Percentiles rank a stretch among this genome's conserved stretches.
Evolutionary conservation across 164 flowering plant species (phyloP).

Genomic region (Annona squamosa): DNA sequence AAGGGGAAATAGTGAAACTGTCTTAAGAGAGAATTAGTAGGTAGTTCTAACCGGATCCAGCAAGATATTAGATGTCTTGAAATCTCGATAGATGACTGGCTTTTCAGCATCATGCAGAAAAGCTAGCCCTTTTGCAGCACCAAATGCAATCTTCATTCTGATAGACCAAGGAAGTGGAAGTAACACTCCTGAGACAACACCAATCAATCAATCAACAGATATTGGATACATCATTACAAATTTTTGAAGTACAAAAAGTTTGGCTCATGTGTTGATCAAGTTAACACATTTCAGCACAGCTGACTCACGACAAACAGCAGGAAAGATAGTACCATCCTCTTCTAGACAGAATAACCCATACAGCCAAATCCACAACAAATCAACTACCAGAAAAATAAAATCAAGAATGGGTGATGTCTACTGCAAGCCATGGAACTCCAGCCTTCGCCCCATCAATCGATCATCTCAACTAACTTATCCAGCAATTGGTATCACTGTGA

Average conservation of each 20-base stretch:
- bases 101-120: slow-evolving; percentile 89
- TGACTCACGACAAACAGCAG: too few relatives aligned
- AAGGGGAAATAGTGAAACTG: neutral
- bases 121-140: slow-evolving; percentile 97
- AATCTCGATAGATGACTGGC: slow-evolving; percentile 89
- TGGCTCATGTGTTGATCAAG: neutral
- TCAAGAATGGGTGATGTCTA: too few relatives aligned
- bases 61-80: slow-evolving; percentile 88
- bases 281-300: too few relatives aligned
- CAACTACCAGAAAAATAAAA: too few relatives aligned
- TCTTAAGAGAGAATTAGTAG: neutral
- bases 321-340: too few relatives aligned
- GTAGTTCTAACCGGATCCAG: slow-evolving; percentile 56
- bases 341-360: too few relatives aligned
- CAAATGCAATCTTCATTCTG: slow-evolving; percentile 79
- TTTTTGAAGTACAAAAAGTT: neutral
- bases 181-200: slow-evolving; percentile 54
- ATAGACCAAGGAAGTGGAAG: slow-evolving; percentile 75
- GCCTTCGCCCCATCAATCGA: too few relatives aligned
- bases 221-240: neutral
- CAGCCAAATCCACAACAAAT: too few relatives aligned
- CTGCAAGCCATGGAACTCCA: too few relatives aligned
- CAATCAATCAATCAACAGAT: neutral
- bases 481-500: too few relatives aligned
- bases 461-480: too few relatives aligned